Base-by-base conservation (phyloP, 2,329 filamentous ascomycete genomes). In the Colletotrichum chlorophyti region DNA sequence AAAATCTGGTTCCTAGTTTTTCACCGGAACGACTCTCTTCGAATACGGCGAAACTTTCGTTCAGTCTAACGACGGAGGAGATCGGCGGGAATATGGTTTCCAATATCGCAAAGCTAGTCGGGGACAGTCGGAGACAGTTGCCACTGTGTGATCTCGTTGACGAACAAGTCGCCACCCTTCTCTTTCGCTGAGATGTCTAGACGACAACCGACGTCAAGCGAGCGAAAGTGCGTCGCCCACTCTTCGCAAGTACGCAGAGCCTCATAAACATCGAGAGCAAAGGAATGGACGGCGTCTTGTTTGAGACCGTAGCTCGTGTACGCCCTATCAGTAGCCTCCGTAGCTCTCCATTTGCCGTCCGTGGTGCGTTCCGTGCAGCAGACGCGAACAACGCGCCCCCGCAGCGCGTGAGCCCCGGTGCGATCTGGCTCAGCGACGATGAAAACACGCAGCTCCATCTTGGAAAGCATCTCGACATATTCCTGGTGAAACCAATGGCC, bases 111-210 rank as follows among this genome's bases (percentile, higher is more conserved):
- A n/a, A n/a, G n/a, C n/a, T n/a, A n/a, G n/a, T n/a, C n/a, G n/a
- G n/a, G n/a, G n/a, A n/a, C n/a, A n/a, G n/a, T n/a, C n/a, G n/a
- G n/a, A n/a, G n/a, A n/a, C n/a, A n/a, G n/a, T n/a, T n/a, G n/a
- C 47, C 47, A 50, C 5, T 35, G 38, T 17, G 47, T 50, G 3
- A 50, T 50, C 47, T 50, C 47, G 24, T 50, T 50, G 23, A 50
- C 47, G 24, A 50, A 50, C 6, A 50, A 17, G 12, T 34, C 12
- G 17, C 47, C 47, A 9, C 47, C 47, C 11, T n/a, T 3, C 26
- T 50, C 35, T 12, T 23, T 41, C 17, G 29, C 15, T 9, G 47
- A 41, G 12, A 50, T 21, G 15, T 50, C 47, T 3, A 50, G 47
- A 21, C 47, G 47, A 26, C 47, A 50, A 17, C 47, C 47, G 7